Percentiles rank a stretch among this genome's conserved stretches.
These are phyloP conservation scores for Aspergillus sp. DNA, from an alignment of 2,329 filamentous ascomycete species.

Conservation along the genomic window DNA sequence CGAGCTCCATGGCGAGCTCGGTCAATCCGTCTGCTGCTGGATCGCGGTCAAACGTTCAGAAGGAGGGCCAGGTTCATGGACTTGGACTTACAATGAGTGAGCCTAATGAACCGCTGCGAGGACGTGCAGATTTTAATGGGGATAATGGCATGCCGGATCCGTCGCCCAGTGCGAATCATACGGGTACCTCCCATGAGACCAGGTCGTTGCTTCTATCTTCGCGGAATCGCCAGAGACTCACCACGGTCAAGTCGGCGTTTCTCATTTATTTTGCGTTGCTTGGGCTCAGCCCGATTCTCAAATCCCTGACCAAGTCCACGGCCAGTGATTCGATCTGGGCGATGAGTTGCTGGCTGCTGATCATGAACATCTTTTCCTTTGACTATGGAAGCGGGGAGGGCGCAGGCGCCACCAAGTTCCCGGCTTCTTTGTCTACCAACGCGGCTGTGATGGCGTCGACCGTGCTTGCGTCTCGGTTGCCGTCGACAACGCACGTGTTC, in stretches of 20 bases:
- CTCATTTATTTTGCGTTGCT: constrained; percentile 91
- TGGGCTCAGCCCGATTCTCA: constrained; percentile 89
- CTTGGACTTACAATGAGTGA: constrained; percentile 41
- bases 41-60: constrained; percentile 21
- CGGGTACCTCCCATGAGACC: constrained; percentile 15
- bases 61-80: constrained; percentile 32
- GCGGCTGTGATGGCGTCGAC: constrained; percentile 95
- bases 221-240: constrained; percentile 60
- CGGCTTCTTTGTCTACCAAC: constrained; percentile 76
- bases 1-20: constrained; percentile 32
- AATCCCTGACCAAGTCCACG: constrained; percentile 90
- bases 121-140: constrained; percentile 24
- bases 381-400: constrained; percentile 71
- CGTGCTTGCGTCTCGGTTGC: constrained; percentile 83
- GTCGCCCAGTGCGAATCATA: constrained; percentile 15
- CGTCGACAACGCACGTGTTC: constrained; percentile 90
- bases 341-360: constrained; percentile 85
- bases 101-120: constrained; percentile 23
- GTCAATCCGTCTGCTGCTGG: constrained; percentile 23
- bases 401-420: constrained; percentile 44
- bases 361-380: constrained; percentile 96
- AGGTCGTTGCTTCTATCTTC: constrained; percentile 41
- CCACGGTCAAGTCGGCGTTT: constrained; percentile 85
- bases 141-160: constrained; percentile 48
- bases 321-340: constrained; percentile 96